Evolutionary conservation across 371 early-diverging fungal genomes (phyloP).

Genomic region (Paraphysoderma sedebokerense): DNA sequence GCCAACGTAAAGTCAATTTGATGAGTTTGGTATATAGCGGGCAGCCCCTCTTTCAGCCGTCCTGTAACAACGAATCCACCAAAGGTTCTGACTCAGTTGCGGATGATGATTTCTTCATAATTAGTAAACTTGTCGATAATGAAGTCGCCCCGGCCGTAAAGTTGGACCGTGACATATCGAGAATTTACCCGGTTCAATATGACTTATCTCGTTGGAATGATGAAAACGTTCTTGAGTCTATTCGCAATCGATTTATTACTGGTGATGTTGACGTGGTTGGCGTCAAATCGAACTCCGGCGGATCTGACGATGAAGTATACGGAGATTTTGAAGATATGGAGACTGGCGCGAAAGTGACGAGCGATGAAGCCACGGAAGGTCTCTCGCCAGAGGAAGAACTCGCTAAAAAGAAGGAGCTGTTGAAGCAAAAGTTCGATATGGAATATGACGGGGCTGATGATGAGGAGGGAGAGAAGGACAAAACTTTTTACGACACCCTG

Average conservation of each 20-base stretch:
- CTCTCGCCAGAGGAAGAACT: slow-evolving; percentile 30
- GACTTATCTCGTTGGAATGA: slow-evolving; percentile 53
- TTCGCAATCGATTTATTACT: slow-evolving; percentile 69
- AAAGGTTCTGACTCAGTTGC: slow-evolving; percentile 11
- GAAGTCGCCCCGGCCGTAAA: not conserved
- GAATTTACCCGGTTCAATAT: slow-evolving; percentile 7
- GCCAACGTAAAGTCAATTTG: slow-evolving; percentile 34
- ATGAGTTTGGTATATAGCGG: slow-evolving; percentile 77
- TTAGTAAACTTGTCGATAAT: slow-evolving; percentile 15
- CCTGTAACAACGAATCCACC: not conserved
- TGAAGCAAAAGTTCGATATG: slow-evolving; percentile 81
- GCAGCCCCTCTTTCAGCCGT: slow-evolving; percentile 13
- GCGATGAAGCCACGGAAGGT: slow-evolving; percentile 8
- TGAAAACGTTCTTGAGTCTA: slow-evolving; percentile 46
- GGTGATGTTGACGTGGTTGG: slow-evolving; percentile 34
- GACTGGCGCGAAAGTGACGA: slow-evolving; percentile 17
- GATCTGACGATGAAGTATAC: slow-evolving; percentile 27
- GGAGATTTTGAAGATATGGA: slow-evolving; percentile 88
- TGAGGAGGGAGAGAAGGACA: slow-evolving; percentile 36
- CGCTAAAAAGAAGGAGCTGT: slow-evolving; percentile 66
- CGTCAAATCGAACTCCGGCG: slow-evolving; percentile 18
- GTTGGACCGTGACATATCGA: not conserved
- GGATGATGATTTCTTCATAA: slow-evolving; percentile 44
- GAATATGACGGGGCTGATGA: slow-evolving; percentile 64
- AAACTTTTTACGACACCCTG: slow-evolving; percentile 69